phyloP scores from a whole-genome alignment of 1,284 basidiomycete species.

The Inonotus hispidus region DNA sequence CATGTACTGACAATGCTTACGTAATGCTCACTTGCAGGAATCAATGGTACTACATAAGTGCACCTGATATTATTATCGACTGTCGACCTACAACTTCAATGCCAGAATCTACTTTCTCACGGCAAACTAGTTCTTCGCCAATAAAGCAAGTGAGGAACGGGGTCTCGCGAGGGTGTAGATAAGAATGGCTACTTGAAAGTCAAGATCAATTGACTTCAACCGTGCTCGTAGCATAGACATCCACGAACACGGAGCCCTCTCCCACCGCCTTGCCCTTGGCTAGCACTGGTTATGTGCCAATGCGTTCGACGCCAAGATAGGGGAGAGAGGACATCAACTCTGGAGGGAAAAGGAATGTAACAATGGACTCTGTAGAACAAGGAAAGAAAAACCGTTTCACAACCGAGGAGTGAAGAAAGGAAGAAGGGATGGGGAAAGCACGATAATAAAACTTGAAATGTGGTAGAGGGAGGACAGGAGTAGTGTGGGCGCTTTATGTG shows the following conservation, averaged over 20 bases:
- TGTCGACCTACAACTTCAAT: neutral
- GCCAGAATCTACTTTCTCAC: conserved; percentile 10
- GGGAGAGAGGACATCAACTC: conserved; percentile 43
- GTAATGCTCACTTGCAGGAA: neutral
- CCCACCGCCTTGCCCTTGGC: conserved; percentile 55
- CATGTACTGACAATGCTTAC: conserved; percentile 15
- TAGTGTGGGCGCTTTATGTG: conserved; percentile 32
- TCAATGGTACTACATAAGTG: neutral
- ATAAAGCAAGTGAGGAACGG: neutral
- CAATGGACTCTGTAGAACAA: conserved; percentile 17
- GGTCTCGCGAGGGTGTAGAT: conserved; percentile 13
- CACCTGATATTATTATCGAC: neutral
- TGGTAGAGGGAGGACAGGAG: conserved; percentile 18
- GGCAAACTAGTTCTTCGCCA: neutral
- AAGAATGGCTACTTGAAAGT: neutral
- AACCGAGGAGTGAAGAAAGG: conserved; percentile 22
- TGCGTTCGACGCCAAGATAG: conserved; percentile 41
- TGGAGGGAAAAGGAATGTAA: conserved; percentile 24
- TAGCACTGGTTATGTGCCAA: conserved; percentile 24
- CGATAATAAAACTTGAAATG: neutral
- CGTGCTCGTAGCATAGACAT: conserved; percentile 9
- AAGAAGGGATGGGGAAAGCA: conserved; percentile 1
- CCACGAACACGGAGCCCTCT: conserved; percentile 61
- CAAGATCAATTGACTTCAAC: conserved; percentile 4
- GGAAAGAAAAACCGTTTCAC: conserved; percentile 21